phyloP scores from a whole-genome alignment of 805 yeast genomes.

The Saccharomyces kudriavzevii region DNA sequence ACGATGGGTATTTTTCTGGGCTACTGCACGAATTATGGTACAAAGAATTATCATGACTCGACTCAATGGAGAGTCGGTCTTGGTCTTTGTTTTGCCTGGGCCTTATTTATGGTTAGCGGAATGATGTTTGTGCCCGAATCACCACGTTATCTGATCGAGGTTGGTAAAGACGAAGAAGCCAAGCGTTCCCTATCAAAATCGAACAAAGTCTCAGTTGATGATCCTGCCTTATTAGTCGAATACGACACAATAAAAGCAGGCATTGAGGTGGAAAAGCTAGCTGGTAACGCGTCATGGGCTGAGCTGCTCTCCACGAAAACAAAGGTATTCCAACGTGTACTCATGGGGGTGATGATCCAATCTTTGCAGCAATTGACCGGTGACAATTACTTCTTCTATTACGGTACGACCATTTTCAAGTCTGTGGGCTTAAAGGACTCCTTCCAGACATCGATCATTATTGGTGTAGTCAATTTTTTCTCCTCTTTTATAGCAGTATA shows the following conservation, averaged over 20 bases:
- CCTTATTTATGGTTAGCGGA: slow-evolving; percentile 28
- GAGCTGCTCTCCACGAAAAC: slow-evolving; percentile 63
- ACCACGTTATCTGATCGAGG: slow-evolving; percentile 54
- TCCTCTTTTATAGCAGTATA: slow-evolving; percentile 45
- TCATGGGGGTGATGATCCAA: slow-evolving; percentile 48
- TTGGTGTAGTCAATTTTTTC: slow-evolving; percentile 52
- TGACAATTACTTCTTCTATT: slow-evolving; percentile 58
- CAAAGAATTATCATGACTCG: slow-evolving; percentile 47
- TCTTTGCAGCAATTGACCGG: slow-evolving; percentile 62
- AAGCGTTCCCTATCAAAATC: slow-evolving; percentile 47
- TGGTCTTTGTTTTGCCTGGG: slow-evolving; percentile 45
- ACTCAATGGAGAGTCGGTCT: slow-evolving; percentile 68
- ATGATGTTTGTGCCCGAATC: slow-evolving; percentile 56
- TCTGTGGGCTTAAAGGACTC: slow-evolving; percentile 53
- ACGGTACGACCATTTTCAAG: slow-evolving; percentile 53
- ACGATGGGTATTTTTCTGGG: slow-evolving; percentile 64
- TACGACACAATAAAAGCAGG: slow-evolving; percentile 51
- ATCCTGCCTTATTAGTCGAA: slow-evolving; percentile 48
- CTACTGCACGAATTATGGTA: slow-evolving; percentile 63
- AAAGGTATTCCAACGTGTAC: slow-evolving; percentile 40
- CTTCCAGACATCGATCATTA: slow-evolving; percentile 48
- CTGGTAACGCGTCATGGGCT: slow-evolving; percentile 58
- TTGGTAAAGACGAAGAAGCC: slow-evolving; percentile 52
- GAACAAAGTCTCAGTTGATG: slow-evolving; percentile 46
- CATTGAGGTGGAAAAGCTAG: slow-evolving; percentile 48